Evolutionary conservation across 2,329 filamentous ascomycete genomes (phyloP), one percentile per base, ranked within the genome.

Genomic region (Neurospora sp.): DNA sequence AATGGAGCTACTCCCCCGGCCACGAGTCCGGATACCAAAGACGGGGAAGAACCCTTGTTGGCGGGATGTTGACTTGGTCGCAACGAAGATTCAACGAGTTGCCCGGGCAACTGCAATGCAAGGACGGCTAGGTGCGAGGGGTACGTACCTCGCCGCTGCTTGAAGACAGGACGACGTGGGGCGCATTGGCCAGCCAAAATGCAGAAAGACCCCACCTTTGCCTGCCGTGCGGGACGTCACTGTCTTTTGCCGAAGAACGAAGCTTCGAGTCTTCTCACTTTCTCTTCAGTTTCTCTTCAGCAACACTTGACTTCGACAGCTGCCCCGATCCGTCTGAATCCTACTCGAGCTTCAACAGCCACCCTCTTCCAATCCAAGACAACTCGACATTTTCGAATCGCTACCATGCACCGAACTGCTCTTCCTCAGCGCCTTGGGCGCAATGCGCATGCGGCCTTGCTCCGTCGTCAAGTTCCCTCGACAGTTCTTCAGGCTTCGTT

Each of bases 41-140:
- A 62, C 36, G 41, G 37, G 36, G 36, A 66, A 66, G 28, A 23
- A 33, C 17, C 46, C 28, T n/a, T 40, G 37, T 66, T 66, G 43
- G 23, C 57, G 66, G 52, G 66, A 69, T 69, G 52, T 70, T 68
- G 68, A 70, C 52, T 71, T 68, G 69, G 69, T 68, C 66, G 38
- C 67, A 65, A 69, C 52, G 73, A 72, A 69, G 71, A 69, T 69
- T 52, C 33, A 28, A 12, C 28, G 10, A n/a, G 74, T 76, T 76
- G 74, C 52, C 74, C 28, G 65, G 70, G 74, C 72, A 76, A 76
- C 74, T 62, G 52, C 52, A 33, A 62, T 17, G 28, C 52, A n/a
- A 17, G 52, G 6, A 36, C 28, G 23, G 43, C 19, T 15, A 52
- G 43, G 43, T 33, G 17, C 46, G 12, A 33, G 36, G 52, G 52